A percentile compares a stretch with the other conserved stretches of the same genome.
These are phyloP conservation scores for Serendipita sp. DNA, from an alignment of 768 basidiomycete species.

Conservation along the genomic window DNA sequence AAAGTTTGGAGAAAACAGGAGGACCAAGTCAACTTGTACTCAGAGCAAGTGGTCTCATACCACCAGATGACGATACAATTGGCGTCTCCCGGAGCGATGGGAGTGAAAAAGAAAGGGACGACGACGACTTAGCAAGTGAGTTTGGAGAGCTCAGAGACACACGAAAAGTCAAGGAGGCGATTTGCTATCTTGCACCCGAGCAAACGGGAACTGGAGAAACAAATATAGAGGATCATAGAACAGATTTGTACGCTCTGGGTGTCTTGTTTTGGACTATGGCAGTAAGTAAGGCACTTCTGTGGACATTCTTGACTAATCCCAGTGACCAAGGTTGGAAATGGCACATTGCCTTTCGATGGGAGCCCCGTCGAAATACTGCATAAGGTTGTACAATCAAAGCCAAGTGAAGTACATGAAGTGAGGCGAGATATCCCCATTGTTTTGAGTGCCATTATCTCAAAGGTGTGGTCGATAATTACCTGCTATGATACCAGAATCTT, in stretches of 20 bases:
- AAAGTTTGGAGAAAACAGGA: slow-evolving; percentile 54
- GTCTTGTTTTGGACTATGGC: slow-evolving; percentile 18
- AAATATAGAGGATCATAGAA: slow-evolving; percentile 53
- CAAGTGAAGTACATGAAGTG: slow-evolving; percentile 62
- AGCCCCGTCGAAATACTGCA: slow-evolving; percentile 46
- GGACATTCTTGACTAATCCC: not conserved
- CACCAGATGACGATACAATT: not conserved
- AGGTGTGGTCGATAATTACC: slow-evolving; percentile 19
- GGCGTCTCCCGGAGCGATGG: not conserved
- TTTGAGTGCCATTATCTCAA: slow-evolving; percentile 52
- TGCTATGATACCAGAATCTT: slow-evolving; percentile 4
- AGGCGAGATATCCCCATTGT: slow-evolving; percentile 58
- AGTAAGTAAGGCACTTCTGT: not conserved
- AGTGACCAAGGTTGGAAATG: slow-evolving; percentile 24
- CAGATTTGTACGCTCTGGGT: slow-evolving; percentile 59
- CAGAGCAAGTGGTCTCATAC: slow-evolving; percentile 14
- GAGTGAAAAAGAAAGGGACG: not conserved
- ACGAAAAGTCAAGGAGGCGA: slow-evolving; percentile 50
- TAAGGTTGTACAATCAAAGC: slow-evolving; percentile 53
- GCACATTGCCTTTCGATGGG: slow-evolving; percentile 44
- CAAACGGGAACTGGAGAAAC: slow-evolving; percentile 62
- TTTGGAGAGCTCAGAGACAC: slow-evolving; percentile 36
- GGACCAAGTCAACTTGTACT: slow-evolving; percentile 56
- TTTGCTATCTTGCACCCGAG: slow-evolving; percentile 61
- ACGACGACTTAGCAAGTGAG: slow-evolving; percentile 14